Base-by-base conservation (phyloP, 176 grass and related monocot species). In the Secale cereale region DNA sequence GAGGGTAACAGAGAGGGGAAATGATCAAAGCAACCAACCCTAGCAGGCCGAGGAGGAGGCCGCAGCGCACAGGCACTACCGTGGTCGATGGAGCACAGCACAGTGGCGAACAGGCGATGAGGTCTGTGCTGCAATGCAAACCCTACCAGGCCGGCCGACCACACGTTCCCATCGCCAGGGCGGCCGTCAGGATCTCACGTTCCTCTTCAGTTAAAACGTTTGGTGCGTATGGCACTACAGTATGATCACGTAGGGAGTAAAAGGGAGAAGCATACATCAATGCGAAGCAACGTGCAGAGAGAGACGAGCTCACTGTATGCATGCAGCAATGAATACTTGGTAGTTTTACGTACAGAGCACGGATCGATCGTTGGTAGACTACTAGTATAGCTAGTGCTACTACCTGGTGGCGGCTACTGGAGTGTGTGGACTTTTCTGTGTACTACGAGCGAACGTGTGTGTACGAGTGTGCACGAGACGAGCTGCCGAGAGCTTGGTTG, bases 251-350 rank as follows among this genome's bases (percentile, higher is more conserved):
- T 29, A 33, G 28, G 60, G 59, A 30, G 31, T 16, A 25, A 60
- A 43, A 6, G 64, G 2, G 14, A 10, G 7, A 69, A 14, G 19
- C 0, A 19, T 80, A 3, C 17, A 31, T 80, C 10, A 65, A 80
- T 80, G 78, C 37, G 30, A 80, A 14, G 78, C 37, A 66, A 66
- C 43, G 35, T 85, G 19, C 8, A 12, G 60, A 25, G 31, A 28
- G 82, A 23, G 63, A 22, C 54, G 71, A 67, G 27, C 52, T 56
- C 19, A 78, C 73, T 35, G 59, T 35, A 79, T 41, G 16, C 76
- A 65, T 80, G 78, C 60, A 65, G 37, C 25, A 13, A 80, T 45
- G 69, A 76, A 77, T 62, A n/a, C n/a, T n/a, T n/a, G n/a, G n/a
- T n/a, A 39, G 17, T 15, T 63, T 76, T 29, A 83, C 36, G 56